A percentile compares a stretch with the other conserved stretches of the same genome.
Evolutionary conservation across 176 grass and related monocot species (phyloP).

Genomic region (Areca catechu): DNA sequence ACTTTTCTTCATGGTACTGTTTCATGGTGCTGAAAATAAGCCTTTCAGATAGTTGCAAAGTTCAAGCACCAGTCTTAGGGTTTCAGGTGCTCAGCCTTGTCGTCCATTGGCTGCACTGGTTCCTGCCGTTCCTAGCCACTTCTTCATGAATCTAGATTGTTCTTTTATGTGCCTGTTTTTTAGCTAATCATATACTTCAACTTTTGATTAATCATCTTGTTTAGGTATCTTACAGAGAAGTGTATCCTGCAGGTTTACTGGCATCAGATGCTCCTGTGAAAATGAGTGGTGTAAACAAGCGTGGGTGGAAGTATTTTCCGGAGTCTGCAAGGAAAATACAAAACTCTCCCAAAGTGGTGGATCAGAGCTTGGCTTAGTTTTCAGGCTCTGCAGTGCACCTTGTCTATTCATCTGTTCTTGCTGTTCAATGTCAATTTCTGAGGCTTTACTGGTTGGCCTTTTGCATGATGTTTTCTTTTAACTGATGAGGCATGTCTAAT

Average conservation of each 20-base stretch:
- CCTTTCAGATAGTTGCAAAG: too few species aligned
- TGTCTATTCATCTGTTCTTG: not conserved
- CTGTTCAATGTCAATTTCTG: too few species aligned
- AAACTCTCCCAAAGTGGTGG: slow-evolving; percentile 23
- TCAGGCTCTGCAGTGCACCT: not conserved
- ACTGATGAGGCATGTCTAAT: too few species aligned
- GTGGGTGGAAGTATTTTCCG: slow-evolving; percentile 71
- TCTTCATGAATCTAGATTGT: not conserved
- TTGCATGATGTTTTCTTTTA: too few species aligned
- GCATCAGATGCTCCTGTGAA: slow-evolving; percentile 31
- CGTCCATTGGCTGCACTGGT: too few species aligned
- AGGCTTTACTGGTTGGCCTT: too few species aligned
- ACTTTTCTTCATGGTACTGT: too few species aligned
- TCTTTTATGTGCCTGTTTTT: not conserved
- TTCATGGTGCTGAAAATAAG: too few species aligned
- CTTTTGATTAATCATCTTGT: slow-evolving; percentile 3
- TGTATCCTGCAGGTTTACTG: slow-evolving; percentile 35
- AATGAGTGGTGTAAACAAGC: slow-evolving; percentile 71
- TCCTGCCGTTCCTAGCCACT: not conserved
- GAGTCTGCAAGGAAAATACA: slow-evolving; percentile 40
- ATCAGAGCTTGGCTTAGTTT: slow-evolving; percentile 17
- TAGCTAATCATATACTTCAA: not conserved
- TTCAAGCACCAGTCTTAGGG: too few species aligned
- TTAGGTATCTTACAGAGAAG: too few species aligned
- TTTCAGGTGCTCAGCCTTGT: too few species aligned